Conservation (phyloP, 352 stramenopile genomes). For the Phytophthora nicotianae region DNA sequence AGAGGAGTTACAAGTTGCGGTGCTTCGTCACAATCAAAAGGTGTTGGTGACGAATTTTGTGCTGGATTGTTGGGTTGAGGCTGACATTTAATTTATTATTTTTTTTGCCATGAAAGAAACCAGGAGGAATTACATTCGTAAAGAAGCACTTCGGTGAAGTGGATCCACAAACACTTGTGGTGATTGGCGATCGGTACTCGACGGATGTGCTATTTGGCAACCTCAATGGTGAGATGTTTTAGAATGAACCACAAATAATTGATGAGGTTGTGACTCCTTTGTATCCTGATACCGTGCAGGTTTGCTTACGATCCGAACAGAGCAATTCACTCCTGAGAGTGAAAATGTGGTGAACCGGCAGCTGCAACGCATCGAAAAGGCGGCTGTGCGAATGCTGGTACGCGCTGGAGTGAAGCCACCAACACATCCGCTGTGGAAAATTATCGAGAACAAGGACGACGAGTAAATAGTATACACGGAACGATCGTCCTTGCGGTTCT, state of each 20-base stretch:
- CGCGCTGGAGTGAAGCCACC: constrained; percentile 45
- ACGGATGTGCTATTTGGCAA: constrained; percentile 98
- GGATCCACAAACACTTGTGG: constrained; percentile 86
- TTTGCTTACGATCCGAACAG: constrained; percentile 95
- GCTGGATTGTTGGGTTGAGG: neutral
- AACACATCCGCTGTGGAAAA: constrained; percentile 52
- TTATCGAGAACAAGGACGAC: constrained; percentile 8
- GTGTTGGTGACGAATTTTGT: constrained; percentile 23
- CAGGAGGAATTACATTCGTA: constrained; percentile 88
- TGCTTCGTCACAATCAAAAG: constrained; percentile 93
- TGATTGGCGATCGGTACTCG: constrained; percentile 97
- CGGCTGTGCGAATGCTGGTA: constrained; percentile 54
- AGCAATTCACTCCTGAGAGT: constrained; percentile 75
- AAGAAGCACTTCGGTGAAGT: constrained; percentile 83
- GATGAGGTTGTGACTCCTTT: constrained; percentile 10
- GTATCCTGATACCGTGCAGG: constrained; percentile 47
- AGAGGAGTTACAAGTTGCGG: constrained; percentile 73
- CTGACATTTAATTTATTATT: constrained; percentile 7
- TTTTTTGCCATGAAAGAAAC: constrained; percentile 77
- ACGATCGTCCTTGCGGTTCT: neutral
- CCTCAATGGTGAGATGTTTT: constrained; percentile 72
- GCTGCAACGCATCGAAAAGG: constrained; percentile 75
- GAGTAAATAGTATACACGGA: neutral
- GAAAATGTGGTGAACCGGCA: constrained; percentile 72
- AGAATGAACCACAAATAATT: neutral